Percentiles rank a stretch among this genome's conserved stretches.
These are phyloP conservation scores for Jaltomata sinuosa DNA, from an alignment of 257 asterid species.

Conservation along the genomic window DNA sequence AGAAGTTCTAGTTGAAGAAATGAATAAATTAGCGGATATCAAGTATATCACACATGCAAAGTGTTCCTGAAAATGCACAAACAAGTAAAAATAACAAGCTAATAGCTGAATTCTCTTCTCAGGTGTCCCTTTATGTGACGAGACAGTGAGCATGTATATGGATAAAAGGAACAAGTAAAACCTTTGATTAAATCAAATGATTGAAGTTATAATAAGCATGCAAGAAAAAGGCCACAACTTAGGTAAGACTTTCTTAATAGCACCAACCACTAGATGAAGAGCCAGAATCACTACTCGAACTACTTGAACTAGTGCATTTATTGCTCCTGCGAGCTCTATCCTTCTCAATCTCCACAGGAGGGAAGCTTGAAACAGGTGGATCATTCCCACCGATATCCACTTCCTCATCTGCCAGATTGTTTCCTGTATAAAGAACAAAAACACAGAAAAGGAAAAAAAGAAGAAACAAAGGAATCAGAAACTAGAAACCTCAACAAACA, in stretches of 20 bases:
- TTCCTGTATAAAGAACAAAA: constrained; percentile 1
- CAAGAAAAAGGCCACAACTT: not conserved
- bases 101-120: not conserved
- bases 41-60: not conserved
- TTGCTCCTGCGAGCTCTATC: constrained; percentile 36
- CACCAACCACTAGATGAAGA: constrained; percentile 58
- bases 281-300: constrained; percentile 71
- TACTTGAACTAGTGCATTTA: constrained; percentile 58
- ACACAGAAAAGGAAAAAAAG: not conserved
- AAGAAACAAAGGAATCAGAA: not conserved
- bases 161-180: not conserved
- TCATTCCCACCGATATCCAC: constrained; percentile 74
- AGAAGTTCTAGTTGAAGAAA: not conserved
- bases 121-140: not conserved
- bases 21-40: not conserved
- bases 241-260: constrained; percentile 1
- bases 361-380: constrained; percentile 48
- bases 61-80: not conserved
- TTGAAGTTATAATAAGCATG: not conserved
- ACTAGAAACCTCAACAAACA: not conserved
- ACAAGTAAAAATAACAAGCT: not conserved
- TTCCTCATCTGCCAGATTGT: constrained; percentile 62
- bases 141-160: not conserved
- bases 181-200: not conserved
- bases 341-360: constrained; percentile 50